Evolutionary conservation across 257 asterid genomes (phyloP).

Genomic region (Solanum tarapatanum): DNA sequence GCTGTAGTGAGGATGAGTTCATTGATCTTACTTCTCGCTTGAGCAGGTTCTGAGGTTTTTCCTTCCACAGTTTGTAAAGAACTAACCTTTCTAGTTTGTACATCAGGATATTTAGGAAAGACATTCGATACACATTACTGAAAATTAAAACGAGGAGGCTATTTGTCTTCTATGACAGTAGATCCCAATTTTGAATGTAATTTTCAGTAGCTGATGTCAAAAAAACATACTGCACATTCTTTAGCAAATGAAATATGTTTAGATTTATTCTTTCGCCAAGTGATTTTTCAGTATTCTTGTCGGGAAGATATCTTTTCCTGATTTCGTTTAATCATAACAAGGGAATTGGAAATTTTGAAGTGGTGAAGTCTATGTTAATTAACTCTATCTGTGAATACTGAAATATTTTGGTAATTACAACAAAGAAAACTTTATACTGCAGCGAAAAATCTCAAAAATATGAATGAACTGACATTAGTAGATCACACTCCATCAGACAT

Average conservation of each 20-base stretch:
- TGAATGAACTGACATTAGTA: not conserved
- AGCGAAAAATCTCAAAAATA: not conserved
- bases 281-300: not conserved
- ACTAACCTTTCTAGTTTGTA: not conserved
- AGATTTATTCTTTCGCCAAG: not conserved
- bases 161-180: not conserved
- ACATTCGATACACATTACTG: not conserved
- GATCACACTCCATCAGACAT: not conserved
- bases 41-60: not conserved
- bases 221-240: not conserved
- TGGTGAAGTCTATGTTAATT: not conserved
- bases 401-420: not conserved
- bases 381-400: not conserved
- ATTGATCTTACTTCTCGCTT: slow-evolving; percentile 11
- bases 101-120: not conserved
- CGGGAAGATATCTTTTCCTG: not conserved
- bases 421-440: not conserved
- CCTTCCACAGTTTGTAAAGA: not conserved
- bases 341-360: no score
- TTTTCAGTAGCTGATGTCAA: not conserved
- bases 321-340: no score
- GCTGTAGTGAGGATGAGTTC: slow-evolving; percentile 21
- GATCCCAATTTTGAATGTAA: not conserved
- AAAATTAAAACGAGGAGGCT: not conserved
- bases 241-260: not conserved